Evolutionary conservation across 192 early-diverging fungal genomes (phyloP).

Genomic region (Mortierella claussenii): DNA sequence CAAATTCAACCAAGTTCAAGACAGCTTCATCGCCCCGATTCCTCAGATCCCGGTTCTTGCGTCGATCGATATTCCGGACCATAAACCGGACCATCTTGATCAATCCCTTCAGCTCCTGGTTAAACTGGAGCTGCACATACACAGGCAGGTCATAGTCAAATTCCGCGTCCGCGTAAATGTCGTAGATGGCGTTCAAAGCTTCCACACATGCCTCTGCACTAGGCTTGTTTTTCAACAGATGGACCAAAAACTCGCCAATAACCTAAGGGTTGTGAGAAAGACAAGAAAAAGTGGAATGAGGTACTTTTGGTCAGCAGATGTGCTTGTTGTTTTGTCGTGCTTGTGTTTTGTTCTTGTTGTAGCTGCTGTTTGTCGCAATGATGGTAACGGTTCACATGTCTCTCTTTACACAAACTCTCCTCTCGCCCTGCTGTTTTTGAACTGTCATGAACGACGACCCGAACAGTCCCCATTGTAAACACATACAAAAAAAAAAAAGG

Average conservation of each 20-base stretch:
- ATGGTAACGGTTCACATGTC: too few relatives aligned
- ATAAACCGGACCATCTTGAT: constrained; percentile 60
- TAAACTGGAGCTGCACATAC: constrained; percentile 77
- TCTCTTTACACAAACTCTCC: too few relatives aligned
- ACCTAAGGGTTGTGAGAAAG: too few relatives aligned
- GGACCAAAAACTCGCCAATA: constrained; percentile 76
- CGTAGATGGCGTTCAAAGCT: constrained; percentile 86
- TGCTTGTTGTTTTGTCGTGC: too few relatives aligned
- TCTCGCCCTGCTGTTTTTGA: too few relatives aligned
- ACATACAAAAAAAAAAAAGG: too few relatives aligned
- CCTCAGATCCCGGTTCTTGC: constrained; percentile 75
- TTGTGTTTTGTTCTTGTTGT: too few relatives aligned
- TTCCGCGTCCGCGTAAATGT: constrained; percentile 85
- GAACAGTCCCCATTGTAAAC: too few relatives aligned
- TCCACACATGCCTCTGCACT: constrained; percentile 68
- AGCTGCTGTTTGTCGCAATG: too few relatives aligned
- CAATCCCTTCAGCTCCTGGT: constrained; percentile 65
- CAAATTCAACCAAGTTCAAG: constrained; percentile 84
- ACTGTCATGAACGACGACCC: too few relatives aligned
- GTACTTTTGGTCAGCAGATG: background rate
- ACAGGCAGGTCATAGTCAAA: constrained; percentile 90
- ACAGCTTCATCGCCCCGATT: constrained; percentile 83
- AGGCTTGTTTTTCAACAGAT: constrained; percentile 50
- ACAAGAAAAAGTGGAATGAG: too few relatives aligned
- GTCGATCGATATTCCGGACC: constrained; percentile 72